Evolutionary conservation across 495 filamentous ascomycete genomes (phyloP), one percentile per base, ranked within the genome.

Genomic region (Penicillium lagena): DNA sequence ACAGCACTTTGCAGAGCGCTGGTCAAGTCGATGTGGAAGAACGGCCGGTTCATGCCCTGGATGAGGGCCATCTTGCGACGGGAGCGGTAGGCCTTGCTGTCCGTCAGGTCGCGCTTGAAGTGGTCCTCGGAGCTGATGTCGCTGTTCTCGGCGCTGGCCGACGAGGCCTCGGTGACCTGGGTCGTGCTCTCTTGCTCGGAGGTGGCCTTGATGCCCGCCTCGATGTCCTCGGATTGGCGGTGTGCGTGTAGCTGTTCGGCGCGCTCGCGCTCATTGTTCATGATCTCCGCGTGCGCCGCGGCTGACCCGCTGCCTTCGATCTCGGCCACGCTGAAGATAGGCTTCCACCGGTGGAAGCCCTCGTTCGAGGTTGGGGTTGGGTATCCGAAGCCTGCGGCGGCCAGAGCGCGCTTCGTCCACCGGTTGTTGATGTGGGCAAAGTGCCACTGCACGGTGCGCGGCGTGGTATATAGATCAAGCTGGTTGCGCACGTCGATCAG

Each of bases 401-500:
- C 84, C 14, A 98, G 83, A 11, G 87, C 93, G 12, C 93, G 87
- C 70, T 97, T 98, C 29, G 93, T 93, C 93, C 93, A 98, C 46
- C 90, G 82, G 72, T 95, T 97, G 72, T 83, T 91, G 73, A 98
- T 87, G 66, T 84, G 84, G 10, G 90, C 88, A 49, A 98, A 85
- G 63, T 98, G 93, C 90, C 93, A 97, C 56, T 98, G 89, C 7
- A 98, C 90, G 7, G 79, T 71, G 9, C 90, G 84, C 0, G 93
- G 93, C 0, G 84, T 65, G 12, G 88, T 79, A 60, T 96, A 95
- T 11, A 83, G 77, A 63, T 97, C 93, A 14, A 98, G 81, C 60
- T 97, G 94, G 64, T 97, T 98, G 62, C 93, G 90, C 2, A 98
- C 89, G 54, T 98, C 93, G 64, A 98, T 95, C 33, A 98, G 71